phyloP scores from a whole-genome alignment of 108 stramenopile genomes.

The Cyclostephanos tholiformis region DNA sequence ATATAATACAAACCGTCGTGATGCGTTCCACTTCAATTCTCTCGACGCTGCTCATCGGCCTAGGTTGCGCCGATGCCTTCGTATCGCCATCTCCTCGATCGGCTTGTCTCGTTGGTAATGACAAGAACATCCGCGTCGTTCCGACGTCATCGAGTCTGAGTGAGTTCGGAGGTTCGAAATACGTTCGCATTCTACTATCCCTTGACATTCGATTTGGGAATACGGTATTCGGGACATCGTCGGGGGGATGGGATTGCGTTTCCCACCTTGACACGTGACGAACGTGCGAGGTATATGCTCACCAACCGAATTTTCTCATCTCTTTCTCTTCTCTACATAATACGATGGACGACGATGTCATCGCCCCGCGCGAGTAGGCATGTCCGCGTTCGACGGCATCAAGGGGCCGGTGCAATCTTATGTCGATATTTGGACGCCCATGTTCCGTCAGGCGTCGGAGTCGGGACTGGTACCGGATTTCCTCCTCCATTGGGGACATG shows the following conservation, averaged over 20 bases:
- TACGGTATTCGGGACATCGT: no score
- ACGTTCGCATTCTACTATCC: background rate
- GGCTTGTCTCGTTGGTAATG: constrained; percentile 5
- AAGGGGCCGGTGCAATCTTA: constrained; percentile 46
- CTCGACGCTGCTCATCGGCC: constrained; percentile 8
- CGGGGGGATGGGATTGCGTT: no score
- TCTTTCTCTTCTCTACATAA: no score
- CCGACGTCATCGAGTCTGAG: constrained; percentile 21
- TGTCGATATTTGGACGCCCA: constrained; percentile 49
- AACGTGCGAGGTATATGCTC: no score
- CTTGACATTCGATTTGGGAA: background rate
- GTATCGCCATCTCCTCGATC: constrained; percentile 17
- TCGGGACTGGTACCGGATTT: constrained; percentile 49
- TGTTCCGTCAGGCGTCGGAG: constrained; percentile 45
- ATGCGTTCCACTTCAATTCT: constrained; percentile 17
- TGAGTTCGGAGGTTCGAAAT: constrained; percentile 7
- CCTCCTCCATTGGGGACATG: constrained; percentile 54
- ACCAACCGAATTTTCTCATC: no score
- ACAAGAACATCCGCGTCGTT: constrained; percentile 2
- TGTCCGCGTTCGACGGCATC: constrained; percentile 46
- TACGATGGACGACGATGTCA: background rate
- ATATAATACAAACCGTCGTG: background rate
- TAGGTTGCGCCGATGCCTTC: constrained; percentile 21
- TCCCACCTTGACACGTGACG: no score
- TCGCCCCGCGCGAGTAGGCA: constrained; percentile 1